Base-by-base conservation (phyloP, 2,329 filamentous ascomycete genomes). In the Stagonosporopsis tanaceti region DNA sequence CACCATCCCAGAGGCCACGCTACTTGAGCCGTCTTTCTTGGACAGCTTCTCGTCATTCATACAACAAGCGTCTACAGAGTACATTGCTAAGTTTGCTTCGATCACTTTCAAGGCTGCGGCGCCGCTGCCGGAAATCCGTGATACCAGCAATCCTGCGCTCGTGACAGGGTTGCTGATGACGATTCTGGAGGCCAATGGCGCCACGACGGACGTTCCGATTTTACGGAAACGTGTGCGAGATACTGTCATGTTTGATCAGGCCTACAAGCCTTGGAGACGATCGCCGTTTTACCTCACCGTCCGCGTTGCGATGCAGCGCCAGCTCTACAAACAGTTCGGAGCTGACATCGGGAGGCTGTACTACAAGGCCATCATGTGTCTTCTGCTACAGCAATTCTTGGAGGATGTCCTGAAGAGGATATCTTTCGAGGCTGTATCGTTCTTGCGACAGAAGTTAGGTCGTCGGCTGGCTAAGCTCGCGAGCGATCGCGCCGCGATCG, bases 221-320 rank as follows among this genome's bases (percentile, higher is more conserved):
- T 67, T 89, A 1, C 76, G 76, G 0, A 91, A 91, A 66, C 78
- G 82, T 2, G 80, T 90, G 0, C 80, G 85, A 0, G 89, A 91
- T 47, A 87, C 89, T n/a, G 82, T 89, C 0, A 80, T 79, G 12
- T 81, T 85, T 68, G 67, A 74, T 0, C 67, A 80, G 0, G 77
- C 80, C 0, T 71, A 79, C 1, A 67, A 78, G 0, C 87, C 87
- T 0, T 91, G 88, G 88, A 79, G 88, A 17, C 77, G 89, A 35
- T 82, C 82, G 1, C 81, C 88, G 0, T 80, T 84, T 47, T 91
- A 87, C 83, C 80, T 91, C 0, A 75, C 87, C 0, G 70, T 90
- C 4, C 83, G 87, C 0, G 86, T 91, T 1, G 78, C 80, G 0
- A 64, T 85, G 1, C 81, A 87, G 46, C 80, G 87, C 0, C 77